Evolutionary conservation across 1,284 basidiomycete genomes (phyloP), one percentile per base, ranked within the genome.

Genomic region (Leccinum subrobustum): DNA sequence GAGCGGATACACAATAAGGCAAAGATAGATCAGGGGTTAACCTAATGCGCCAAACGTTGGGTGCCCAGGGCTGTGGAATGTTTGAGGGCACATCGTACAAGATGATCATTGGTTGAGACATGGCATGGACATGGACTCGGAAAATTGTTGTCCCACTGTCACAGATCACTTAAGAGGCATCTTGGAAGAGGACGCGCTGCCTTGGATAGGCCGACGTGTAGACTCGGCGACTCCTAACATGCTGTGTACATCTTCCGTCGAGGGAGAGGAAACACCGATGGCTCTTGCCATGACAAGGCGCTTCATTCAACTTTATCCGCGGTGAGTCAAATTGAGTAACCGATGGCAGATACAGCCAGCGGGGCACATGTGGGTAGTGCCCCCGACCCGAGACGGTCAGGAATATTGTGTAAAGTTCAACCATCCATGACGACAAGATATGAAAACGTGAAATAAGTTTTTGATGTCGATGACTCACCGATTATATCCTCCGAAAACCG

Each of bases 41-140:
- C 74, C 61, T 70, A 67, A 81, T 79, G 42, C 86, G 78, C 88
- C 88, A 89, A 33, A 88, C 84, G 67, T 87, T 87, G 11, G 88
- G 88, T 55, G 84, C 83, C 88, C 88, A 90, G 23, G 88, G 83
- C 60, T 88, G 85, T 6, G 83, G 78, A 16, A 79, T 78, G 52
- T 78, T 78, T 9, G 85, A 84, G 50, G 81, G 84, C 48, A 86
- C 78, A 64, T 90, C 88, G 66, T 89, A 90, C 20, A 90, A 77
- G 25, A 79, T 83, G 65, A 90, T 87, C 29, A 77, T 72, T 18
- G 85, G 83, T 58, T 77, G 74, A 57, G 77, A 73, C 72, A 71
- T 71, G 52, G 59, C 56, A 16, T 44, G 51, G 8, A 42, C 29
- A 53, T 25, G 47, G 25, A 50, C 3, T 44, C 16, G 18, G 54